Percentiles rank a stretch among this genome's conserved stretches.
Conservation (phyloP, 305 asterid species). For the Fraxinus angustifolia region DNA sequence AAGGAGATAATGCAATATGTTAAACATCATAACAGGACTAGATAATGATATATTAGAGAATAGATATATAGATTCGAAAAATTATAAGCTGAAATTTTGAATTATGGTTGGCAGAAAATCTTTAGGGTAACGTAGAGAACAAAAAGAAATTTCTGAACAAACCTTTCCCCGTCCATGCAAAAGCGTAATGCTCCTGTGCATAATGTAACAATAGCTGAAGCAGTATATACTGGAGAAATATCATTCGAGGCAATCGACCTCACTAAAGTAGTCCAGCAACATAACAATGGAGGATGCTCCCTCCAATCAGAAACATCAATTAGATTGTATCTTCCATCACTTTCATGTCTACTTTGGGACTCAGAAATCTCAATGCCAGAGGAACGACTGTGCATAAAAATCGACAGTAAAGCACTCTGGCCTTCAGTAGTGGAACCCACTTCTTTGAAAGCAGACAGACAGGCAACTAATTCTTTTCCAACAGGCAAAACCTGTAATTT, state of each 20-base stretch:
- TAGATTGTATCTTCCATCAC: constrained; percentile 33
- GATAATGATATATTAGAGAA: neutral
- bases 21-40: neutral
- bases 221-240: constrained; percentile 46
- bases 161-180: constrained; percentile 76
- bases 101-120: constrained; percentile 14
- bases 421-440: constrained; percentile 59
- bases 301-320: constrained; percentile 54
- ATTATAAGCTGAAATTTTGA: constrained; percentile 9
- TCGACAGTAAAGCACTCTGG: constrained; percentile 57
- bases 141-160: constrained; percentile 9
- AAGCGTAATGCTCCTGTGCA: constrained; percentile 63
- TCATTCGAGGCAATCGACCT: constrained; percentile 52
- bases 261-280: constrained; percentile 65
- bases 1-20: constrained; percentile 6
- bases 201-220: constrained; percentile 53
- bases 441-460: constrained; percentile 61
- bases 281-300: constrained; percentile 65
- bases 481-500: constrained; percentile 62
- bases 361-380: constrained; percentile 44
- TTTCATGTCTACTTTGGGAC: constrained; percentile 38
- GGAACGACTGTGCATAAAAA: constrained; percentile 37
- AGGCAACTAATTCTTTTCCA: constrained; percentile 67
- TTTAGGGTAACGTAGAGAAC: constrained; percentile 20
- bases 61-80: constrained; percentile 9